phyloP scores from a whole-genome alignment of 495 filamentous ascomycete species.

The Cladorrhinum samala region DNA sequence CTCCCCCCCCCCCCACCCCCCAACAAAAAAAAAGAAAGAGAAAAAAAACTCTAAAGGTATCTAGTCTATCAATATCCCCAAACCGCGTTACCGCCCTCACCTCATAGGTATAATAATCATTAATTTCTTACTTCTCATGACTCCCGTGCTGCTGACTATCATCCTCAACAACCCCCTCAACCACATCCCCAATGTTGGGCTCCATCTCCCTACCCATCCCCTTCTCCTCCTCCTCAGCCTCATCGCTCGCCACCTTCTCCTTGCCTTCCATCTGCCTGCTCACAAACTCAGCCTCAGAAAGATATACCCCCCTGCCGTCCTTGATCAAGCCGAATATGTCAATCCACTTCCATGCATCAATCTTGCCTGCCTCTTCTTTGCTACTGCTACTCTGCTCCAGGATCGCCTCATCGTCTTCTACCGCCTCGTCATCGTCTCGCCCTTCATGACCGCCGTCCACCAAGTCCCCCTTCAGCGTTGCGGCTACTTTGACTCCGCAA shows the following conservation, averaged over 20 bases:
- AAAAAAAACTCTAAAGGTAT: too few species aligned
- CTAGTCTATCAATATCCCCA: too few species aligned
- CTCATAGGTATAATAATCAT: too few species aligned
- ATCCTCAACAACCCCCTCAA: not conserved
- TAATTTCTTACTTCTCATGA: too few species aligned
- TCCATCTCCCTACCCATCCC: slow-evolving; percentile 40
- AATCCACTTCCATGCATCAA: slow-evolving; percentile 36
- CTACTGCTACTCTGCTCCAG: slow-evolving; percentile 14
- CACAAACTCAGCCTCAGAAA: slow-evolving; percentile 18
- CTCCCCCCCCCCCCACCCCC: too few species aligned
- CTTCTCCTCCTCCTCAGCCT: slow-evolving; percentile 29
- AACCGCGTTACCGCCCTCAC: too few species aligned
- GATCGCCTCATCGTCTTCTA: slow-evolving; percentile 34
- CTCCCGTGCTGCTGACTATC: too few species aligned
- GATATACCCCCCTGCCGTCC: slow-evolving; percentile 16
- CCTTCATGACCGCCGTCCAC: slow-evolving; percentile 29
- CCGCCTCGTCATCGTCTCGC: slow-evolving; percentile 28
- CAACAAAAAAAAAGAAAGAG: too few species aligned
- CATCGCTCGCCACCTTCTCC: slow-evolving; percentile 10
- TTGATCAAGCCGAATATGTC: slow-evolving; percentile 39
- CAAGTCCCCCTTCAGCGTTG: slow-evolving; percentile 45
- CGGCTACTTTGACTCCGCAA: slow-evolving; percentile 44
- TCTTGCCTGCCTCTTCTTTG: not conserved
- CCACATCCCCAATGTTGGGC: slow-evolving; percentile 15
- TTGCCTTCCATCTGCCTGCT: not conserved